phyloP scores from a whole-genome alignment of 2,329 filamentous ascomycete species.

The Magnaporthales sp. region DNA sequence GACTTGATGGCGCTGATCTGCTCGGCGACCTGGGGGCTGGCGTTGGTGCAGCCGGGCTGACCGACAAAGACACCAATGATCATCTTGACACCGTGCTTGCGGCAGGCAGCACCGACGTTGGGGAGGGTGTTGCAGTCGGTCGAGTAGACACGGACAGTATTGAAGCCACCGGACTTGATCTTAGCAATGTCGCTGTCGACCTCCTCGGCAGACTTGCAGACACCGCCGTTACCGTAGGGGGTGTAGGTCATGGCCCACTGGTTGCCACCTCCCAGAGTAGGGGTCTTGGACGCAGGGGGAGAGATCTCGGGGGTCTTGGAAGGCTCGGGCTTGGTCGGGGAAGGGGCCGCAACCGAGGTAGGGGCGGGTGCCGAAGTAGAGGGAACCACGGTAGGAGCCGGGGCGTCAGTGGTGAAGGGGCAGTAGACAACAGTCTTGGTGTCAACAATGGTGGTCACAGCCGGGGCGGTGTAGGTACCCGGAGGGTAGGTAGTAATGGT shows the following conservation, averaged over 20 bases:
- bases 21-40: constrained; percentile 50
- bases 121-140: constrained; percentile 81
- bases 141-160: constrained; percentile 73
- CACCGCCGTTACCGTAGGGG: constrained; percentile 51
- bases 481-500: constrained; percentile 55
- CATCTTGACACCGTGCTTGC: constrained; percentile 61
- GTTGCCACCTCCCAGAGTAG: constrained; percentile 33
- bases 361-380: constrained; percentile 15
- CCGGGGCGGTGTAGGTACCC: constrained; percentile 65
- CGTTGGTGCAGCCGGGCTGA: constrained; percentile 48
- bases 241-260: constrained; percentile 76
- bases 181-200: constrained; percentile 52
- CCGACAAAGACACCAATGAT: constrained; percentile 87
- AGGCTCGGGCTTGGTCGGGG: constrained; percentile 13
- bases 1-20: constrained; percentile 66
- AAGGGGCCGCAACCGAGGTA: constrained; percentile 12
- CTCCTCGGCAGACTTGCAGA: constrained; percentile 55
- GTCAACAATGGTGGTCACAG: constrained; percentile 59
- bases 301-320: constrained; percentile 13
- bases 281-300: constrained; percentile 12
- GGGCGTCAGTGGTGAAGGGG: constrained; percentile 48
- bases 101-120: constrained; percentile 63
- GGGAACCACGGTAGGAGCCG: constrained; percentile 22
- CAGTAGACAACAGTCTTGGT: constrained; percentile 62
- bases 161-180: constrained; percentile 61